phyloP scores from a whole-genome alignment of 371 early-diverging fungal genomes.

The Thermomucor indicae-seudaticae region DNA sequence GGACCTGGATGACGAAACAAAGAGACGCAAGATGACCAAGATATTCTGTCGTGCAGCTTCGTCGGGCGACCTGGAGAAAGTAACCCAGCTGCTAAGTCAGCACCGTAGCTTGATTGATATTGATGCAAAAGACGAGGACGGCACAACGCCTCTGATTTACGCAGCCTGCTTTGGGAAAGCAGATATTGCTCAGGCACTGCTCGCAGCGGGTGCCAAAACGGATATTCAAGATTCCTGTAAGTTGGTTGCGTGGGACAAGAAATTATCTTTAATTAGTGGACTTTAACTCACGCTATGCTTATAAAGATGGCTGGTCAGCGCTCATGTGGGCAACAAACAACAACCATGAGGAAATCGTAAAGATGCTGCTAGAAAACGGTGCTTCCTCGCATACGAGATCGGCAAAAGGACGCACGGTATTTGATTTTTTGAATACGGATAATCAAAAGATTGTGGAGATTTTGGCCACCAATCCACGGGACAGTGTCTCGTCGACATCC shows the following conservation, averaged over 20 bases:
- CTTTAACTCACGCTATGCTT: constrained; percentile 7
- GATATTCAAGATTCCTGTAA: constrained; percentile 69
- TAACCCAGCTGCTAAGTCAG: constrained; percentile 60
- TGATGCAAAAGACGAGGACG: constrained; percentile 80
- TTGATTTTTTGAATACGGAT: constrained; percentile 67
- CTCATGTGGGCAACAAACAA: constrained; percentile 94
- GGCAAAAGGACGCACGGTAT: constrained; percentile 73
- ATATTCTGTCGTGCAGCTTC: constrained; percentile 64
- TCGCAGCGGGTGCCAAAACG: constrained; percentile 76
- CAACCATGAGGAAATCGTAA: constrained; percentile 71
- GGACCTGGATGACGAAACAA: constrained; percentile 36
- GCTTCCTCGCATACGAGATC: constrained; percentile 73
- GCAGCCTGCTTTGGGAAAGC: constrained; percentile 88
- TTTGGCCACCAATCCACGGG: constrained; percentile 52
- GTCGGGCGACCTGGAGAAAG: constrained; percentile 90
- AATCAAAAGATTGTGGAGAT: constrained; percentile 58
- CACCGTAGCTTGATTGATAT: constrained; percentile 59
- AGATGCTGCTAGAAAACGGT: constrained; percentile 73
- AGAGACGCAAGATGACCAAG: constrained; percentile 41
- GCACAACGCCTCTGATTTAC: constrained; percentile 80
- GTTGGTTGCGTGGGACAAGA: constrained; percentile 12
- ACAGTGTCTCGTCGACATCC: constrained; percentile 52
- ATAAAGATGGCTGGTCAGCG: constrained; percentile 89
- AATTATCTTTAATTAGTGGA: background rate
- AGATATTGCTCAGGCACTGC: constrained; percentile 60